Evolutionary conservation across 2,329 filamentous ascomycete genomes (phyloP).

Genomic region (Fusarium austroafricanum): DNA sequence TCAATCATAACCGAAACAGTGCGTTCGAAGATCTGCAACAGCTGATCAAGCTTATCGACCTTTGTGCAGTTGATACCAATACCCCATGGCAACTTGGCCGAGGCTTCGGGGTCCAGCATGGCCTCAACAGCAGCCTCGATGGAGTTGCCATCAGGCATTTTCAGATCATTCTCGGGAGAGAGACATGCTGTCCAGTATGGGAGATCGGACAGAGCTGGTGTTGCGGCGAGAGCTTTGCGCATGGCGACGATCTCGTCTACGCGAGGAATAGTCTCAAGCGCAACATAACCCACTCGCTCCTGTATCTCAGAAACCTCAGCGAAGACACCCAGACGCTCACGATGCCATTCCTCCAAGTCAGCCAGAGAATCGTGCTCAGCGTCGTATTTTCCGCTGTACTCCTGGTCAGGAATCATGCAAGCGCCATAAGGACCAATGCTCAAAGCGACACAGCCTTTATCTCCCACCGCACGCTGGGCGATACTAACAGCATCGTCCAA

Average conservation of each 20-base stretch:
- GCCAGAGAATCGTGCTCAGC: slow-evolving; percentile 56
- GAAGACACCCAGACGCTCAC: slow-evolving; percentile 65
- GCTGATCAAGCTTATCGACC: slow-evolving; percentile 67
- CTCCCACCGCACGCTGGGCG: slow-evolving; percentile 51
- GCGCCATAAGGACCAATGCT: slow-evolving; percentile 76
- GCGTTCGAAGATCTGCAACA: slow-evolving; percentile 67
- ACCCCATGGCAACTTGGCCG: slow-evolving; percentile 62
- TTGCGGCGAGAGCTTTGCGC: slow-evolving; percentile 55
- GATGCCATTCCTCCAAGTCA: slow-evolving; percentile 67
- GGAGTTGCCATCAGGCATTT: slow-evolving; percentile 67
- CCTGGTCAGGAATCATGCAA: slow-evolving; percentile 72
- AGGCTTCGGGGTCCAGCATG: slow-evolving; percentile 51
- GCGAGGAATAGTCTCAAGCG: slow-evolving; percentile 75
- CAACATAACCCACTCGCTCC: slow-evolving; percentile 63
- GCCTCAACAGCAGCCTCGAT: slow-evolving; percentile 50
- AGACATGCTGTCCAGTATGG: slow-evolving; percentile 73
- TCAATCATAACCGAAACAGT: slow-evolving; percentile 55
- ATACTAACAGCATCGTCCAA: slow-evolving; percentile 59
- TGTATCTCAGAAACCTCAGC: slow-evolving; percentile 51
- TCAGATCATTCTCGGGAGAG: slow-evolving; percentile 65
- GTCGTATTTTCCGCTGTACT: slow-evolving; percentile 73
- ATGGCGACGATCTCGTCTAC: slow-evolving; percentile 71
- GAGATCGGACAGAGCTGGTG: slow-evolving; percentile 42
- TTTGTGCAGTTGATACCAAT: slow-evolving; percentile 78
- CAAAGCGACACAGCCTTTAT: slow-evolving; percentile 60